A percentile compares a stretch with the other conserved stretches of the same genome.
Conservation (phyloP, 139 green algal genomes). For the Coelastrella sp. region DNA sequence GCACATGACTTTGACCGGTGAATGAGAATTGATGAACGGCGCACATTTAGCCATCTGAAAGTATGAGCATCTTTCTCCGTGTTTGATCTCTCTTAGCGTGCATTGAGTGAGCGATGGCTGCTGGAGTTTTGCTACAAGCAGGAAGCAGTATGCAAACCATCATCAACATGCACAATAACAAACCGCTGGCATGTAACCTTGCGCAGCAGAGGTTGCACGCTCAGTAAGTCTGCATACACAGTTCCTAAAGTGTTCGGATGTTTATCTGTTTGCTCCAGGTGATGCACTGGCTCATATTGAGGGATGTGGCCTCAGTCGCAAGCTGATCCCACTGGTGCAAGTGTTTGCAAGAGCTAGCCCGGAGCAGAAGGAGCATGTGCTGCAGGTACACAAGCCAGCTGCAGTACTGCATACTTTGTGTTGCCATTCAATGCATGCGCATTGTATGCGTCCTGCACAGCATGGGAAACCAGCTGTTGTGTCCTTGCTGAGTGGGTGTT, state of each 20-base stretch:
- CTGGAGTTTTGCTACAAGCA: too few species aligned
- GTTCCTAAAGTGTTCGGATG: not conserved
- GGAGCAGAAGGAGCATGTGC: conserved; percentile 98
- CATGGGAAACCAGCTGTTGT: not conserved
- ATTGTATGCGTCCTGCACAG: not conserved
- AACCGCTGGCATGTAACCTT: too few species aligned
- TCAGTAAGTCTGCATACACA: too few species aligned
- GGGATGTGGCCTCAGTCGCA: conserved; percentile 40
- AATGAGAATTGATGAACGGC: too few species aligned
- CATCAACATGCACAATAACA: too few species aligned
- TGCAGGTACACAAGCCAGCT: conserved; percentile 62
- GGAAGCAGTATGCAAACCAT: too few species aligned
- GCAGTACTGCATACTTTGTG: not conserved
- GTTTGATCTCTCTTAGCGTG: too few species aligned
- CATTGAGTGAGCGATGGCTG: too few species aligned
- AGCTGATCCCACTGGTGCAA: conserved; percentile 81
- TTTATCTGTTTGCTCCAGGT: conserved; percentile 68
- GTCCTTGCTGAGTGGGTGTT: not conserved
- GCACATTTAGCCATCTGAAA: too few species aligned
- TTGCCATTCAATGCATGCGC: not conserved
- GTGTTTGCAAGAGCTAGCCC: conserved; percentile 93
- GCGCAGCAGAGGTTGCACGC: too few species aligned
- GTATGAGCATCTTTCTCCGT: too few species aligned
- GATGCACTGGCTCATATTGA: conserved; percentile 86
- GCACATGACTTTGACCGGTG: too few species aligned